phyloP scores from a whole-genome alignment of 192 early-diverging fungal species.

The Backusella parvicylindrica region DNA sequence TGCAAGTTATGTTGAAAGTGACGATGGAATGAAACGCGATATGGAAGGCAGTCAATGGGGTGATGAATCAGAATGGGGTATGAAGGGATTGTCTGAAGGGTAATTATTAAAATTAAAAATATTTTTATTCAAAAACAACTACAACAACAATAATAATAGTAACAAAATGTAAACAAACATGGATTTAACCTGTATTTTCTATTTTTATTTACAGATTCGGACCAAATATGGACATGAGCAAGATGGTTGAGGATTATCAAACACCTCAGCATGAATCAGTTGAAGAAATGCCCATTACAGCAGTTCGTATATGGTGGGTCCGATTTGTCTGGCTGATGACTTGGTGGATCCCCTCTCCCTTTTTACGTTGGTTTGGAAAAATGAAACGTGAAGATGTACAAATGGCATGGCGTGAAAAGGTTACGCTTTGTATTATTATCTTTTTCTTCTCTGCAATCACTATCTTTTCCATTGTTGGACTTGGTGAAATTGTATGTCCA shows the following conservation, averaged over 20 bases:
- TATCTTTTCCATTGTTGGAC: conserved; percentile 86
- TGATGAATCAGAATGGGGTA: conserved; percentile 44
- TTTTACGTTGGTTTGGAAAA: conserved; percentile 58
- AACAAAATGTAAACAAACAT: conserved; percentile 4
- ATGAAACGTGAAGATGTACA: conserved; percentile 92
- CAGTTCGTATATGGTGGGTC: conserved; percentile 65
- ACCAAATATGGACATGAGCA: conserved; percentile 40
- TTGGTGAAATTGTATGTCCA: conserved; percentile 88
- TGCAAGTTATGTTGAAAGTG: conserved; percentile 37
- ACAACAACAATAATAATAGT: neutral
- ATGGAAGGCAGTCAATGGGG: conserved; percentile 42
- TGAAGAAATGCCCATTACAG: conserved; percentile 53
- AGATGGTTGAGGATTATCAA: conserved; percentile 40
- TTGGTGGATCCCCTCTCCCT: conserved; percentile 76
- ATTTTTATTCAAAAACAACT: neutral
- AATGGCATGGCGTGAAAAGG: conserved; percentile 97
- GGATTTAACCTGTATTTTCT: neutral
- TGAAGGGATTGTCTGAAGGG: conserved; percentile 39
- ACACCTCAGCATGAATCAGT: conserved; percentile 41
- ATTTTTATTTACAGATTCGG: conserved; percentile 30
- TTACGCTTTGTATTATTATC: conserved; percentile 83
- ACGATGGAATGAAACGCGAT: conserved; percentile 37
- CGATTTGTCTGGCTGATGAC: conserved; percentile 83
- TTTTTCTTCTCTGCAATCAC: conserved; percentile 70
- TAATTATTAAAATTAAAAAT: conserved; percentile 19